A percentile compares a stretch with the other conserved stretches of the same genome.
Evolutionary conservation across 2,329 filamentous ascomycete genomes (phyloP).

Genomic region (Claviceps arundinis): DNA sequence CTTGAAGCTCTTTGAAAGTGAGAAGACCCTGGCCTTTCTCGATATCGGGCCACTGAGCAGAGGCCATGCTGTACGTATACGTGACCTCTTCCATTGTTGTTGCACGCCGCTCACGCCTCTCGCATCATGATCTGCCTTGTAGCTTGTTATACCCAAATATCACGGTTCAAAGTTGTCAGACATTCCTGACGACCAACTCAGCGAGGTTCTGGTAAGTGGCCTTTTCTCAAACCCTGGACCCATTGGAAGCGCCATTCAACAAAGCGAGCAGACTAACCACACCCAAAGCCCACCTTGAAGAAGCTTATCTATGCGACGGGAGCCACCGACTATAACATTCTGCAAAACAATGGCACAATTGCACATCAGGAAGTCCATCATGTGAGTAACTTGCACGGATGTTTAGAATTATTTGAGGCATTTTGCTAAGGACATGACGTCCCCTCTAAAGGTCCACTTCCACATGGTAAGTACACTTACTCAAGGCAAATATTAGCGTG

Average conservation of each 20-base stretch:
- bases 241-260: neutral
- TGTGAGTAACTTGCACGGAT: conserved; percentile 35
- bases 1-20: conserved; percentile 90
- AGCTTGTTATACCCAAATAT: conserved; percentile 94
- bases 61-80: conserved; percentile 68
- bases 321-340: conserved; percentile 73
- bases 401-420: too few relatives aligned
- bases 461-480: conserved; percentile 54
- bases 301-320: conserved; percentile 69
- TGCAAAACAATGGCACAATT: conserved; percentile 89
- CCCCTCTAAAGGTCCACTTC: conserved; percentile 59
- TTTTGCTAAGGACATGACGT: neutral
- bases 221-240: neutral
- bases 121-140: neutral
- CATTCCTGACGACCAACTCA: conserved; percentile 78
- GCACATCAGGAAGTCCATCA: conserved; percentile 91
- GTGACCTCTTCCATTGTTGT: neutral
- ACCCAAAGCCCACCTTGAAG: conserved; percentile 45
- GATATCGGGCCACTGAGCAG: conserved; percentile 84
- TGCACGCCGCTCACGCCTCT: neutral
- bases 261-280: neutral
- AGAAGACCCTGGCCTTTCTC: conserved; percentile 88
- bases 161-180: conserved; percentile 87
- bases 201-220: conserved; percentile 59
- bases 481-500: neutral